A percentile compares a stretch with the other conserved stretches of the same genome.
These are phyloP conservation scores for Zygotorulaspora chibaensis DNA, from an alignment of 805 yeast species.

Conservation along the genomic window DNA sequence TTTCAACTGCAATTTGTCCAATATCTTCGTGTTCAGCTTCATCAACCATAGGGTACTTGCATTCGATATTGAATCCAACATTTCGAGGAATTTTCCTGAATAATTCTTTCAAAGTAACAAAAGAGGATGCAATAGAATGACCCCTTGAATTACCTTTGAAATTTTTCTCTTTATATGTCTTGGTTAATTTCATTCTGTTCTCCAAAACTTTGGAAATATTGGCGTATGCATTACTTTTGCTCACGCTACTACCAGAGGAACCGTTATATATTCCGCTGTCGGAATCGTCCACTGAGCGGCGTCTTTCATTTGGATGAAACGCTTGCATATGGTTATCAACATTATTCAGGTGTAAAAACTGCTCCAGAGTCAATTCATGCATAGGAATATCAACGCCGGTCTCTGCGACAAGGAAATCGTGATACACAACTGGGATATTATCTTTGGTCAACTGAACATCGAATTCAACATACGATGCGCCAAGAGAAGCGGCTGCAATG, in stretches of 20 bases:
- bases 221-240: constrained; percentile 8
- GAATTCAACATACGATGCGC: constrained; percentile 94
- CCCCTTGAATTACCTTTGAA: constrained; percentile 94
- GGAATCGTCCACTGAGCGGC: constrained; percentile 32
- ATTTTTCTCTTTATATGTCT: constrained; percentile 79
- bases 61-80: constrained; percentile 92
- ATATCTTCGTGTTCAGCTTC: constrained; percentile 86
- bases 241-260: constrained; percentile 5
- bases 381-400: constrained; percentile 95
- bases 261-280: constrained; percentile 11
- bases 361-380: constrained; percentile 88
- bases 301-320: constrained; percentile 15
- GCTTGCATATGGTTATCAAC: constrained; percentile 19
- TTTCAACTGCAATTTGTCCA: constrained; percentile 77
- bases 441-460: constrained; percentile 95
- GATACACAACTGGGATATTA: constrained; percentile 86
- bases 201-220: constrained; percentile 11
- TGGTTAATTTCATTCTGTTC: constrained; percentile 78
- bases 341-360: constrained; percentile 58
- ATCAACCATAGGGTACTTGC: constrained; percentile 92
- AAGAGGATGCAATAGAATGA: constrained; percentile 81
- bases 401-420: constrained; percentile 91
- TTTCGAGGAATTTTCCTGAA: constrained; percentile 73
- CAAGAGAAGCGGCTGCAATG: constrained; percentile 92
- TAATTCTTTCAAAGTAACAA: constrained; percentile 81